A percentile compares a stretch with the other conserved stretches of the same genome.
These are phyloP conservation scores for Zygosaccharomyces rouxii DNA, from an alignment of 805 yeast species.

Conservation along the genomic window DNA sequence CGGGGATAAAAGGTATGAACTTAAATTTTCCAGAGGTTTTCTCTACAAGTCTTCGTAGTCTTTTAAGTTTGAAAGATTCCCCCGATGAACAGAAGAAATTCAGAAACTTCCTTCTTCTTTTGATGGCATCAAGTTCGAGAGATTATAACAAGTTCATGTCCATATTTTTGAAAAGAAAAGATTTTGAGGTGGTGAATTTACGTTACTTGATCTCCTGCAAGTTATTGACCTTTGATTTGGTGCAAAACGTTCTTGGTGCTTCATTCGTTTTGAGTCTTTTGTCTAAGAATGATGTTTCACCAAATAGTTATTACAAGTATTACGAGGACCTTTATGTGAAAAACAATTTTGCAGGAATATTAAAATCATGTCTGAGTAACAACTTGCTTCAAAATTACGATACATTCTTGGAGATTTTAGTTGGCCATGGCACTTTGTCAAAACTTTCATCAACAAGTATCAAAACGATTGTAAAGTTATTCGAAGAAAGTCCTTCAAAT, in stretches of 20 bases:
- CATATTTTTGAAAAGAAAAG: constrained; percentile 30
- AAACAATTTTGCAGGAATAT: constrained; percentile 19
- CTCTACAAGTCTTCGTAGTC: constrained; percentile 27
- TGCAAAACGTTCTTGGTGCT: constrained; percentile 24
- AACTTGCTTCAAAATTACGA: constrained; percentile 12
- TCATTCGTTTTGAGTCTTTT: constrained; percentile 17
- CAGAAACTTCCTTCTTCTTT: constrained; percentile 21
- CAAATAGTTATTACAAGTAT: constrained; percentile 20
- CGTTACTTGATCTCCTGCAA: constrained; percentile 25
- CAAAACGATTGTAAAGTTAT: constrained; percentile 12
- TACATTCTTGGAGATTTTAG: constrained; percentile 19
- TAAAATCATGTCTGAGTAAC: constrained; percentile 14
- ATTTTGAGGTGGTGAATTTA: constrained; percentile 22
- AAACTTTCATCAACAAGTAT: constrained; percentile 12
- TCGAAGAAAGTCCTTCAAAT: constrained; percentile 11
- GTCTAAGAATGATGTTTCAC: constrained; percentile 3
- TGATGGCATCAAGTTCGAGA: constrained; percentile 20
- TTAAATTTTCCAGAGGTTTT: constrained; percentile 30
- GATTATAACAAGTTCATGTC: constrained; percentile 34
- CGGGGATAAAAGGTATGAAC: constrained; percentile 1
- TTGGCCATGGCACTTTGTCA: constrained; percentile 21
- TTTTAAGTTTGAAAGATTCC: constrained; percentile 13
- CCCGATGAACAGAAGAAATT: constrained; percentile 10
- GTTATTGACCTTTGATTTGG: constrained; percentile 27
- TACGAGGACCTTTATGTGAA: constrained; percentile 24